phyloP scores from a whole-genome alignment of 2,329 filamentous ascomycete species.

The Pseudonectria buxi region DNA sequence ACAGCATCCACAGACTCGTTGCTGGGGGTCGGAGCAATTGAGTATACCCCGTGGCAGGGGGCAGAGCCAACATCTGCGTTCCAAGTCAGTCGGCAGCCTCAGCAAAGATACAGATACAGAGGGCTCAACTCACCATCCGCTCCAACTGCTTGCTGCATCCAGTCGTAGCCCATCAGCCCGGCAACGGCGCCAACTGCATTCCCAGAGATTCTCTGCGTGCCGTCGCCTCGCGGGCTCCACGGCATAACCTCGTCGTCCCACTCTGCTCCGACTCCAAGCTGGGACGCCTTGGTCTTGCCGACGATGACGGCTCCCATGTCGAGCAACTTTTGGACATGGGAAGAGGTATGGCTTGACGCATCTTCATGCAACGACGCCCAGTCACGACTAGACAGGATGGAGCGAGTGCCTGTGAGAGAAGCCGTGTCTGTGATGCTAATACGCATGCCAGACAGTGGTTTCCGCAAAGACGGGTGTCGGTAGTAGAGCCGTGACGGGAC shows the following conservation, averaged over 20 bases:
- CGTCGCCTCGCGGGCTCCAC: slow-evolving; percentile 41
- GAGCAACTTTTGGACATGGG: slow-evolving; percentile 48
- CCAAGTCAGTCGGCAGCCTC: slow-evolving; percentile 12
- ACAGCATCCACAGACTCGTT: slow-evolving; percentile 9
- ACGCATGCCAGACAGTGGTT: slow-evolving; percentile 32
- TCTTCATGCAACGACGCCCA: slow-evolving; percentile 48
- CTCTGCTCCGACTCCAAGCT: slow-evolving; percentile 39
- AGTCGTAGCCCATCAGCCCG: slow-evolving; percentile 33
- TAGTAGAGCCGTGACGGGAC: slow-evolving; percentile 34
- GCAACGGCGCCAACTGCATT: slow-evolving; percentile 33
- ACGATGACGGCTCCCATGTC: slow-evolving; percentile 52
- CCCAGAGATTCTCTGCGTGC: slow-evolving; percentile 31
- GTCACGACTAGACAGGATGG: slow-evolving; percentile 50
- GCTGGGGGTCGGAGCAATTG: slow-evolving; percentile 18
- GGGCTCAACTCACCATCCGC: slow-evolving; percentile 27
- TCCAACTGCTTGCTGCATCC: slow-evolving; percentile 32
- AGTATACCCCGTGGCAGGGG: slow-evolving; percentile 24
- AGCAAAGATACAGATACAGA: neutral
- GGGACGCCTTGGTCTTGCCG: slow-evolving; percentile 46
- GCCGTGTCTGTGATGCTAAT: slow-evolving; percentile 29
- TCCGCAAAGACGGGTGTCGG: slow-evolving; percentile 17
- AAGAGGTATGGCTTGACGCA: slow-evolving; percentile 36
- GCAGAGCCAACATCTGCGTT: slow-evolving; percentile 14
- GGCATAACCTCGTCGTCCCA: slow-evolving; percentile 35
- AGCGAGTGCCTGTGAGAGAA: slow-evolving; percentile 42